Evolutionary conservation across 768 basidiomycete genomes (phyloP).

Genomic region (Lactarius evosmus): DNA sequence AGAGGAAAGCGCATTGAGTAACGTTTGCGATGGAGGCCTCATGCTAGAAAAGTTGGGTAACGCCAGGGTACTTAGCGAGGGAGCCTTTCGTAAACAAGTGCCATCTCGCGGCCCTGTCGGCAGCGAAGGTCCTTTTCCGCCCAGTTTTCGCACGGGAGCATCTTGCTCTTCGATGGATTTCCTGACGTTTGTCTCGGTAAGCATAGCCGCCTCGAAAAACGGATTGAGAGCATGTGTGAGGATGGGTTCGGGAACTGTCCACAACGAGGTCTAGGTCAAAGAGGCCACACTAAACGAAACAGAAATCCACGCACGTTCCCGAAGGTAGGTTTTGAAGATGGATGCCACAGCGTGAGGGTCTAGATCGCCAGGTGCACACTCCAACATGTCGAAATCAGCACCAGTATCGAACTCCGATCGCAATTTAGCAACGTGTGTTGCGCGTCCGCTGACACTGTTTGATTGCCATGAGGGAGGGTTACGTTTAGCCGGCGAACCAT

Average conservation of each 20-base stretch:
- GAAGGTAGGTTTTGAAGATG: constrained; percentile 87
- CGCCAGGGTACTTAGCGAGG: constrained; percentile 75
- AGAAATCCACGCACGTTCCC: constrained; percentile 68
- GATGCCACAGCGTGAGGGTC: constrained; percentile 95
- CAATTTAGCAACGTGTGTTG: constrained; percentile 73
- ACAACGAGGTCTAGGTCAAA: constrained; percentile 8
- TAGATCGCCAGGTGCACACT: constrained; percentile 77
- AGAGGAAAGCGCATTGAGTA: constrained; percentile 55
- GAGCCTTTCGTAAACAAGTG: constrained; percentile 62
- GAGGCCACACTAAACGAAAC: constrained; percentile 16
- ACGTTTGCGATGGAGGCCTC: constrained; percentile 56
- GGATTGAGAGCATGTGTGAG: constrained; percentile 69
- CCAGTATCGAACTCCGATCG: constrained; percentile 82
- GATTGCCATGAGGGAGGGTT: constrained; percentile 12
- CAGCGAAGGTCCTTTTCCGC: constrained; percentile 17
- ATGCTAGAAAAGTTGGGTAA: constrained; percentile 63
- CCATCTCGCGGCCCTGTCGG: constrained; percentile 30
- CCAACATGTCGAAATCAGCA: constrained; percentile 79
- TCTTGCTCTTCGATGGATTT: constrained; percentile 24
- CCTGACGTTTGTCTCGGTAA: constrained; percentile 47
- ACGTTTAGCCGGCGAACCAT: constrained; percentile 14
- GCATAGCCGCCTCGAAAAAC: constrained; percentile 76
- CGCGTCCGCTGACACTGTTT: constrained; percentile 74
- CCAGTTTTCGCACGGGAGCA: constrained; percentile 19
- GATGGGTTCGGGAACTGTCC: constrained; percentile 80